Conservation (phyloP, 2,329 filamentous ascomycete species). For the Colletotrichum kahawae region DNA sequence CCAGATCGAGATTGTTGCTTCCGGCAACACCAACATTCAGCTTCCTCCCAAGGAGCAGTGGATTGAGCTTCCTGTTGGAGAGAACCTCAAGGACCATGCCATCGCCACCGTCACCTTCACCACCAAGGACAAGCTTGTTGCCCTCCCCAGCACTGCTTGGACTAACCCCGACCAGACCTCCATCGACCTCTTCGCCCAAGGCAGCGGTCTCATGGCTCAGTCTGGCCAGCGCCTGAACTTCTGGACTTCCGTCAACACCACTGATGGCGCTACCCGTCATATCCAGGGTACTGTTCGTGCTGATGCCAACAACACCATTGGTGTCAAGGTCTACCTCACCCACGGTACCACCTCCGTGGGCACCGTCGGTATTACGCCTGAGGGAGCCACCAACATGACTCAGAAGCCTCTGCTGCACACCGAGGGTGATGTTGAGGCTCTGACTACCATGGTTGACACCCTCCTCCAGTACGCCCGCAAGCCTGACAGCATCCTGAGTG, state of each 20-base stretch:
- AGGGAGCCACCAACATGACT: conserved; percentile 46
- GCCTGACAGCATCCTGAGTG: conserved; percentile 25
- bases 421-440: conserved; percentile 30
- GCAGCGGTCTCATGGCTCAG: conserved; percentile 46
- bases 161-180: conserved; percentile 31
- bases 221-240: conserved; percentile 51
- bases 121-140: conserved; percentile 27
- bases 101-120: conserved; percentile 31
- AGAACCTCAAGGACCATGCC: conserved; percentile 39
- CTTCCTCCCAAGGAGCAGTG: conserved; percentile 27
- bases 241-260: conserved; percentile 48
- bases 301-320: conserved; percentile 44
- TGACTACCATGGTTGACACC: conserved; percentile 29
- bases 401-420: conserved; percentile 40
- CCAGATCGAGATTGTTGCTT: conserved; percentile 51
- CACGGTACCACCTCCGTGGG: conserved; percentile 54
- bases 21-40: conserved; percentile 41
- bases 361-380: conserved; percentile 43
- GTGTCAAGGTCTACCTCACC: conserved; percentile 55
- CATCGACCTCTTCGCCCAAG: conserved; percentile 37
- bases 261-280: conserved; percentile 42
- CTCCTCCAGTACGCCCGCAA: conserved; percentile 29
- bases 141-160: conserved; percentile 25
- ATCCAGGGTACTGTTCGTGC: conserved; percentile 52
- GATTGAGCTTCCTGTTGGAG: conserved; percentile 46